Base-by-base conservation (phyloP, 768 basidiomycete genomes). In the Podaxis pistillaris region DNA sequence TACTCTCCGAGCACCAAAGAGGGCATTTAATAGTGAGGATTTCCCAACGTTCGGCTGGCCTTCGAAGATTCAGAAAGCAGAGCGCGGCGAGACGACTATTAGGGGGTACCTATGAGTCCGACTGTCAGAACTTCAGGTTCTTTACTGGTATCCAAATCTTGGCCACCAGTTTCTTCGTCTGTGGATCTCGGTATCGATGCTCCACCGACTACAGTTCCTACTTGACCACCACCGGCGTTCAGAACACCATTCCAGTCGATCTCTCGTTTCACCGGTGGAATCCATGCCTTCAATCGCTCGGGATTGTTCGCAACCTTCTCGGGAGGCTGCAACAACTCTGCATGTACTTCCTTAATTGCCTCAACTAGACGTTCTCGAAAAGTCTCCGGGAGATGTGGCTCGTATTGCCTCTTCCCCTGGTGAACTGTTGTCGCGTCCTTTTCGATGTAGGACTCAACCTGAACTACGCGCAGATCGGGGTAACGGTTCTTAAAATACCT, bases 21-120 rank as follows among this genome's bases (percentile, higher is more conserved):
- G 78, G 4, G 96, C 95, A 71, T 98, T 98, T 57, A 98, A 75
- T 4, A 97, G 76, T 0, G 92, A 94, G 1, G 93, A 94, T 73
- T 98, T 98, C 9, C 96, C 96, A 44, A 96, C 94, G 71, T 98
- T 98, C 13, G 96, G 96, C 70, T 96, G 94, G 38, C 94, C 93
- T 89, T 70, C 9, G 6, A 4, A 4, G 7, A 28, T 15, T 62
- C 5, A 56, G 36, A 15, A 19, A 33, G 4, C 17, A 8, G 11
- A 12, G 11, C 6, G 26, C 8, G 11, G 15, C n/a, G 24, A 26
- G 22, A 13, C 12, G 24, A n/a, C 26, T 19, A 6, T 2, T 3
- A 8, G 12, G 62, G 4, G 74, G 19, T 69, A 84, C 93, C 94
- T 61, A 96, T 89, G 52, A 95, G 73, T 5, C 94, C 94, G 57